Conservation (phyloP, 768 basidiomycete species). For the Amanita muscaria region DNA sequence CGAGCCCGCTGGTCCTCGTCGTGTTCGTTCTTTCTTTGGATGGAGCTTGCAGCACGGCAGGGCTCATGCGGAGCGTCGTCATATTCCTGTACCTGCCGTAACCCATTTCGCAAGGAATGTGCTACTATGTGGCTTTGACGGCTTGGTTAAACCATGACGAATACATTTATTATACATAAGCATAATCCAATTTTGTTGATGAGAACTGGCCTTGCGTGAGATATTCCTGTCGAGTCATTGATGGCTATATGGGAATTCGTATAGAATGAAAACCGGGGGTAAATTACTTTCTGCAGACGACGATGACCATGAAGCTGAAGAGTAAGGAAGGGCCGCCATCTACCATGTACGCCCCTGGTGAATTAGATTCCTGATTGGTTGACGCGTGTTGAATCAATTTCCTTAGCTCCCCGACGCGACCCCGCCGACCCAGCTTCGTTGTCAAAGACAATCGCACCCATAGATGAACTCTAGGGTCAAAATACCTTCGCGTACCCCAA, state of each 20-base stretch:
- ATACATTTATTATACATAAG: not conserved
- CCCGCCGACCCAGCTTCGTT: not conserved
- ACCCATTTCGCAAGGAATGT: not conserved
- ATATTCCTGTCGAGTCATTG: slow-evolving; percentile 1
- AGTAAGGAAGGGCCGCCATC: not conserved
- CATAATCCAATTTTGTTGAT: not conserved
- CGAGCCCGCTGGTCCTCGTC: not conserved
- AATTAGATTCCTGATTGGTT: not conserved
- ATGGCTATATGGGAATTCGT: not conserved
- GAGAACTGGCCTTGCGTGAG: not conserved
- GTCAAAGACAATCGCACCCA: not conserved
- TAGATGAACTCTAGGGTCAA: not conserved
- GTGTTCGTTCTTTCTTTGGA: slow-evolving; percentile 4
- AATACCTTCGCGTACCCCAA: not conserved
- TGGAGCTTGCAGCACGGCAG: slow-evolving; percentile 3
- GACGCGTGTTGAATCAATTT: not conserved
- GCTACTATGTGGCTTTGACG: slow-evolving; percentile 6
- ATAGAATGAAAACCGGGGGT: not conserved
- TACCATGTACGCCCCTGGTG: not conserved
- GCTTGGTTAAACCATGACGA: slow-evolving; percentile 6
- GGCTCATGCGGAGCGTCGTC: slow-evolving; percentile 4
- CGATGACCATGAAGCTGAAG: not conserved
- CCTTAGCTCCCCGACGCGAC: too few species aligned
- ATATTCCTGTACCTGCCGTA: slow-evolving; percentile 8
- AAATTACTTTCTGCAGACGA: not conserved